Evolutionary conservation across 1,284 basidiomycete species (phyloP).

Genomic region (Spongiforma sp.): DNA sequence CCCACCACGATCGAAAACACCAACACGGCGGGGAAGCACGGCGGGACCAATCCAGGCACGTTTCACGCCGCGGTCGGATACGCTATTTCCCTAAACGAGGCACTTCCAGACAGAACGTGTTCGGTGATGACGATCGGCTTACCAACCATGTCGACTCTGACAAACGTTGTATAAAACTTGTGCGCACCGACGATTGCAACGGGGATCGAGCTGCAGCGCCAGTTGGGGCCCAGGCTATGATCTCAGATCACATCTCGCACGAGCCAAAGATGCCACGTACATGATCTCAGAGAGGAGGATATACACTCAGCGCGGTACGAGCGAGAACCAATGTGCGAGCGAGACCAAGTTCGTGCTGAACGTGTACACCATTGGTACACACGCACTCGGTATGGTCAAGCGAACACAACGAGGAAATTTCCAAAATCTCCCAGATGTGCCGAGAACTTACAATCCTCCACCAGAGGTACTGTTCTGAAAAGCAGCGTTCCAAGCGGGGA

Average conservation of each 20-base stretch:
- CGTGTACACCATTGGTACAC: slow-evolving; percentile 80
- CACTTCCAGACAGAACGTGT: slow-evolving; percentile 58
- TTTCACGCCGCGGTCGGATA: slow-evolving; percentile 33
- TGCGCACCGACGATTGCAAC: slow-evolving; percentile 62
- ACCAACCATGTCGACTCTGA: slow-evolving; percentile 62
- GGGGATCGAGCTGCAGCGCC: slow-evolving; percentile 53
- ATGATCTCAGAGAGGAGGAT: slow-evolving; percentile 76
- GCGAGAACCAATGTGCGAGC: slow-evolving; percentile 49
- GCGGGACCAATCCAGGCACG: slow-evolving; percentile 26
- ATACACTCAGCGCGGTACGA: slow-evolving; percentile 75
- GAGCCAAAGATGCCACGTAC: slow-evolving; percentile 38
- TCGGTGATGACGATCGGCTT: slow-evolving; percentile 56
- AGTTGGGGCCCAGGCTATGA: neutral
- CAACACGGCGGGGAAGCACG: slow-evolving; percentile 45
- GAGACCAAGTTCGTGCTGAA: slow-evolving; percentile 79
- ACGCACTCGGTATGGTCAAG: slow-evolving; percentile 57
- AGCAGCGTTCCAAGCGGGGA: slow-evolving; percentile 62
- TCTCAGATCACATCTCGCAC: too few species aligned
- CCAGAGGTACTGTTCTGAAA: slow-evolving; percentile 59
- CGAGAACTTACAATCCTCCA: slow-evolving; percentile 61
- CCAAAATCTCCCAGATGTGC: slow-evolving; percentile 60
- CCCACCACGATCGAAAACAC: slow-evolving; percentile 53
- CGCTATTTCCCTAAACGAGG: slow-evolving; percentile 33
- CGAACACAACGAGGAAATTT: slow-evolving; percentile 51
- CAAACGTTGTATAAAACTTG: slow-evolving; percentile 60